These are phyloP conservation scores for Aspergillus sp. DNA, from an alignment of 2,329 filamentous ascomycete species.

Conservation along the genomic window DNA sequence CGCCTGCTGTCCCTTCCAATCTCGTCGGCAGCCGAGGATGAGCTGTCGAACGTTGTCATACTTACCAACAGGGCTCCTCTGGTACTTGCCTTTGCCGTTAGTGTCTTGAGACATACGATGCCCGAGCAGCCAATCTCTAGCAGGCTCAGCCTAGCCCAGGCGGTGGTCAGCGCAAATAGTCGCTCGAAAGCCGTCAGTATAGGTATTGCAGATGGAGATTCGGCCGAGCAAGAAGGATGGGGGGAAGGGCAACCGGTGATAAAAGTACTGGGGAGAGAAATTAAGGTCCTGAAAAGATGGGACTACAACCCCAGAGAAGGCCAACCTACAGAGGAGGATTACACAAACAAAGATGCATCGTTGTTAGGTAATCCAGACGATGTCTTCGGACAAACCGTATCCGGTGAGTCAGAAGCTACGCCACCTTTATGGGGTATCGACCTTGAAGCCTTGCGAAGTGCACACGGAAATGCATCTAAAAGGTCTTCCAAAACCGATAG, in stretches of 20 bases:
- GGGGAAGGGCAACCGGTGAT: constrained; percentile 74
- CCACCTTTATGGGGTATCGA: constrained; percentile 60
- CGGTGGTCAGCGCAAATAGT: constrained; percentile 79
- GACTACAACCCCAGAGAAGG: constrained; percentile 65
- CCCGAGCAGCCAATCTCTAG: constrained; percentile 83
- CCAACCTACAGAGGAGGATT: constrained; percentile 26
- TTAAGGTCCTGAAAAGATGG: constrained; percentile 73
- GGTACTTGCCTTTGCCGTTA: constrained; percentile 75
- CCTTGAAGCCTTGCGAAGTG: constrained; percentile 54
- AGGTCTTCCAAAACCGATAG: constrained; percentile 20
- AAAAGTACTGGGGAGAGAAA: constrained; percentile 69
- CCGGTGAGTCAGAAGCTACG: constrained; percentile 9
- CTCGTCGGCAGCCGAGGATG: constrained; percentile 50
- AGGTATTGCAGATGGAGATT: constrained; percentile 65
- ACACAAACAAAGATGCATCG: constrained; percentile 1
- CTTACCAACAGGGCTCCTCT: constrained; percentile 80
- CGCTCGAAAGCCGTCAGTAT: constrained; percentile 72
- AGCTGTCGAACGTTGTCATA: constrained; percentile 59
- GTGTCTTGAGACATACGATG: constrained; percentile 75
- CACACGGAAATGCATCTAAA: constrained; percentile 32
- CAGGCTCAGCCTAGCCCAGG: constrained; percentile 77
- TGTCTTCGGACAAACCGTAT: constrained; percentile 11
- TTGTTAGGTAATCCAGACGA: constrained; percentile 4
- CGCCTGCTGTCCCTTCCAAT: constrained; percentile 33
- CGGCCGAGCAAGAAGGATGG: constrained; percentile 69